Base-by-base conservation (phyloP, 202 grass and related monocot species). In the Alloteropsis angusta region DNA sequence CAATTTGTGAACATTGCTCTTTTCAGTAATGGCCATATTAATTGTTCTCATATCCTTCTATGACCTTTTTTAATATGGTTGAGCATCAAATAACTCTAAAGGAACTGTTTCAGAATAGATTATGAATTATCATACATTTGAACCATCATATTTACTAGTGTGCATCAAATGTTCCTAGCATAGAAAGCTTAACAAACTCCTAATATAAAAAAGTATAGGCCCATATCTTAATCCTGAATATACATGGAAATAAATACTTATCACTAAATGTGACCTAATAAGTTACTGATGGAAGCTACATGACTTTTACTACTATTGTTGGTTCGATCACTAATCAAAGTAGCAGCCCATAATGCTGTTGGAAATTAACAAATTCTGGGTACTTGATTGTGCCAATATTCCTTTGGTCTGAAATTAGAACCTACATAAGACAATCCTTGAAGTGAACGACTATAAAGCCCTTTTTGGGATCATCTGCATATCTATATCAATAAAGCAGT, bases 221-320 rank as follows among this genome's bases (percentile, higher is more conserved):
- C 35, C 35, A 21, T 1, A 21, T 4, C 36, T 21, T 17, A 65
- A 65, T 65, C 36, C 18, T 60, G 42, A 55, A 44, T 82, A 59
- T 70, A 42, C 36, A 43, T 65, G 45, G 15, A 82, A 82, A 59
- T 68, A 77, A 52, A 28, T 57, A 35, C 37, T 66, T 65, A 18
- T 55, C 68, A 60, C 19, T 81, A 74, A 18, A 83, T 70, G 34
- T 65, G 53, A 42, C 26, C 71, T 62, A 36, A 25, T 81, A 68
- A 36, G 26, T 84, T 87, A 39, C 2, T 75, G 71, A 30, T 23
- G 14, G 60, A 63, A 67, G 25, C 30, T 49, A 75, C 74, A 22
- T 60, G 42, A 12, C 56, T 85, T 65, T 36, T 60, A 74, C 15
- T 30, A 41, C 68, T 62, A 25, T 28, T 45, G 49, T 80, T 80